Conservation (phyloP, 306 rosid genomes). For the Castanospermum australe region DNA sequence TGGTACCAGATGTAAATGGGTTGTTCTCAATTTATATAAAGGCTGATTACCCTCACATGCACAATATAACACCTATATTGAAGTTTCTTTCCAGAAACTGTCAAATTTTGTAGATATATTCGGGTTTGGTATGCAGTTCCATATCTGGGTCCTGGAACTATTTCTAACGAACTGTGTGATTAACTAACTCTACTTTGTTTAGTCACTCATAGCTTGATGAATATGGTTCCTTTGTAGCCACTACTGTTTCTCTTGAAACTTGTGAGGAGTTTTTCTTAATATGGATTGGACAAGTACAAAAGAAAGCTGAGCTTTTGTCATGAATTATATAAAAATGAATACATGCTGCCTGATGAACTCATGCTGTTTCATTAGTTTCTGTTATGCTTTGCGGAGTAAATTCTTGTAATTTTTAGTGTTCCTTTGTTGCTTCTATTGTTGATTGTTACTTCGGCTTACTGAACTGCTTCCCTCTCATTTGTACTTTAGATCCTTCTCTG, state of each 20-base stretch:
- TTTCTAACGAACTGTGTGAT: background rate
- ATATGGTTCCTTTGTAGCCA: background rate
- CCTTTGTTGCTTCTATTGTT: background rate
- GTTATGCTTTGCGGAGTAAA: background rate
- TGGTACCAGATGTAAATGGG: background rate
- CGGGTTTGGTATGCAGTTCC: background rate
- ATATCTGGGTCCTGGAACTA: background rate
- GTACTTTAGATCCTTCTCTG: slow-evolving; percentile 55
- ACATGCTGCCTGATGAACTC: background rate
- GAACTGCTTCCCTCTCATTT: slow-evolving; percentile 21
- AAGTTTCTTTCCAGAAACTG: background rate
- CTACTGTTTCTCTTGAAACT: background rate
- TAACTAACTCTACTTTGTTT: too few relatives aligned
- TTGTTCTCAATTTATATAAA: background rate
- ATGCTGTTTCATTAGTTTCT: background rate
- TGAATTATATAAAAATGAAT: background rate
- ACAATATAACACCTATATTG: background rate
- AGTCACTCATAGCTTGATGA: background rate
- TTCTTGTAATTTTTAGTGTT: background rate
- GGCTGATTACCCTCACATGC: background rate
- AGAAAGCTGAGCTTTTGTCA: too few relatives aligned
- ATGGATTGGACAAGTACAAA: too few relatives aligned
- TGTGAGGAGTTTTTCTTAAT: background rate
- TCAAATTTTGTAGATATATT: background rate
- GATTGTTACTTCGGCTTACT: slow-evolving; percentile 21